phyloP scores from a whole-genome alignment of 495 filamentous ascomycete species.

The Penicillium ochrochloron region DNA sequence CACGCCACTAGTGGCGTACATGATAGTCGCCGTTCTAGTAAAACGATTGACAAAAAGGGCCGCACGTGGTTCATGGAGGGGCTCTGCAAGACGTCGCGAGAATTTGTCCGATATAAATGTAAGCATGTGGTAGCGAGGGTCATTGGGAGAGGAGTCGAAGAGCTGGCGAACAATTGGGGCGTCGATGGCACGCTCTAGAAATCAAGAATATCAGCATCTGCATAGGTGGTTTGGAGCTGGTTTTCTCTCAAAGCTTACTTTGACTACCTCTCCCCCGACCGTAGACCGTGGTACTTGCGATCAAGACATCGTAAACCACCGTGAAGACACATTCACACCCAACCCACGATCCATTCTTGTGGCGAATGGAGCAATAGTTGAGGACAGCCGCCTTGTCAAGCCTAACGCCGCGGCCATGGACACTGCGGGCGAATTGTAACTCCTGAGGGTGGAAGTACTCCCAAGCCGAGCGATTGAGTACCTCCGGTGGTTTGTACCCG shows the following conservation, averaged over 20 bases:
- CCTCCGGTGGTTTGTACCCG: conserved; percentile 76
- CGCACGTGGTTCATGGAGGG: conserved; percentile 75
- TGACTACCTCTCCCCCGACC: conserved; percentile 68
- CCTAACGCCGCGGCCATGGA: conserved; percentile 73
- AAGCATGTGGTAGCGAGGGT: conserved; percentile 91
- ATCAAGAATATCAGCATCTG: conserved; percentile 13
- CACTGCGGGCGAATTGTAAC: conserved; percentile 71
- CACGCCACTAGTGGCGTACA: conserved; percentile 84
- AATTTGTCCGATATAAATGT: conserved; percentile 85
- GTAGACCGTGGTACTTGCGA: conserved; percentile 85
- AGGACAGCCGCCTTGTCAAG: conserved; percentile 87
- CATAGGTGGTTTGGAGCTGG: background rate
- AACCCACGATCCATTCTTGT: conserved; percentile 72
- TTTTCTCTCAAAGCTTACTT: conserved; percentile 49
- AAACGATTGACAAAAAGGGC: conserved; percentile 89
- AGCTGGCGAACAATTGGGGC: conserved; percentile 78
- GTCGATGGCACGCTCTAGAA: conserved; percentile 73
- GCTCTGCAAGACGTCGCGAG: conserved; percentile 62
- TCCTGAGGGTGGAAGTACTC: conserved; percentile 88
- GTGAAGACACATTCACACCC: conserved; percentile 91
- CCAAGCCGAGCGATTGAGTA: conserved; percentile 78
- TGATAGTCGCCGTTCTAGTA: conserved; percentile 78
- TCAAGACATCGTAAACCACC: conserved; percentile 83
- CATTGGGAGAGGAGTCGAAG: conserved; percentile 80
- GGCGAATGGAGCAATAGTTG: conserved; percentile 75